Conservation (phyloP, 345 rosid genomes). For the Camelina laxa region DNA sequence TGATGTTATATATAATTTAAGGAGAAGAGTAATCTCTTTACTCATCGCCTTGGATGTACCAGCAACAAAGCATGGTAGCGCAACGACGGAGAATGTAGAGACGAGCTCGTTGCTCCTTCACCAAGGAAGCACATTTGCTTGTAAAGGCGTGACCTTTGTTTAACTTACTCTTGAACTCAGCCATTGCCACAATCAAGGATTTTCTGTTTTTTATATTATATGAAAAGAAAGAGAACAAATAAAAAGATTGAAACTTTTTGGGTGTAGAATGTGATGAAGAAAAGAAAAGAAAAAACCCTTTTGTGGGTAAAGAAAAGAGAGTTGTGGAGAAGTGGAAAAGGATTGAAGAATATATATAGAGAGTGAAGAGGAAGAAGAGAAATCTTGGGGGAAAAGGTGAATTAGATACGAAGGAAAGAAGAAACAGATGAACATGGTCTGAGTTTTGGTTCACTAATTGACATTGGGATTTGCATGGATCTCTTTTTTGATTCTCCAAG, state of each 20-base stretch:
- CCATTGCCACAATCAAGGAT: constrained; percentile 43
- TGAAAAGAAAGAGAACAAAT: not conserved
- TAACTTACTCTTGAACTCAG: constrained; percentile 49
- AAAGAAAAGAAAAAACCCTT: constrained; percentile 27
- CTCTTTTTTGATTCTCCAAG: constrained; percentile 32
- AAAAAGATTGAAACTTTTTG: constrained; percentile 22
- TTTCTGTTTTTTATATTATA: not conserved
- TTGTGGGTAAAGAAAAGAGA: constrained; percentile 28
- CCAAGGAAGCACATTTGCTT: constrained; percentile 70
- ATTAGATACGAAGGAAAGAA: constrained; percentile 43
- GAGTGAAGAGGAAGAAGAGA: constrained; percentile 33
- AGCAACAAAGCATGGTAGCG: constrained; percentile 79
- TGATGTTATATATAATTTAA: constrained; percentile 7
- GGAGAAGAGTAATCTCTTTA: constrained; percentile 35
- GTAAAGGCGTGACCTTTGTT: constrained; percentile 55
- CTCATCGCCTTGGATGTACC: constrained; percentile 70
- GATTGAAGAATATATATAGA: constrained; percentile 30
- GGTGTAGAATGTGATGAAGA: constrained; percentile 16
- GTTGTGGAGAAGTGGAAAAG: constrained; percentile 13
- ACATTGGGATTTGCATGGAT: constrained; percentile 44
- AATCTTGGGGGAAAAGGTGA: constrained; percentile 31
- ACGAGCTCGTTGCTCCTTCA: constrained; percentile 72
- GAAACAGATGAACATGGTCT: constrained; percentile 48
- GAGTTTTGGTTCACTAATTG: constrained; percentile 38
- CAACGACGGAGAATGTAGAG: constrained; percentile 82